phyloP scores from a whole-genome alignment of 73 alveolate genomes.

The Blepharisma stoltei region DNA sequence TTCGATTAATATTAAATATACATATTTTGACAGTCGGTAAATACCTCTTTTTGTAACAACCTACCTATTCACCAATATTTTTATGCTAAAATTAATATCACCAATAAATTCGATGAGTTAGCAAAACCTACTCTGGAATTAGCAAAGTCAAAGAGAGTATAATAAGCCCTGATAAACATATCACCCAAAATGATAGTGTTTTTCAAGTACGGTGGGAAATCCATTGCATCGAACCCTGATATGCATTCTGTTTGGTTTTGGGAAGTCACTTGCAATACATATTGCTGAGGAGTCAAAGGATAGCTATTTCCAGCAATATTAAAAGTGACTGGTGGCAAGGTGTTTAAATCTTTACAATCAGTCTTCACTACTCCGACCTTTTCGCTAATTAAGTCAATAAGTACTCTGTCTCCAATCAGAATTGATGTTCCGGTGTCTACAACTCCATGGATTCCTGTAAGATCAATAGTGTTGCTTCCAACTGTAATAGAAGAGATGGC shows the following conservation, averaged over 20 bases:
- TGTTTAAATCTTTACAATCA: constrained; percentile 49
- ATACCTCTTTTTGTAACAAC: no score
- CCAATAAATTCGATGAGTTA: no score
- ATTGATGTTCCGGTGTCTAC: constrained; percentile 64
- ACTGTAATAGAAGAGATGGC: constrained; percentile 40
- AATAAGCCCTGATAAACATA: constrained; percentile 63
- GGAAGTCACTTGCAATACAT: constrained; percentile 48
- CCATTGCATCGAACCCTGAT: constrained; percentile 46
- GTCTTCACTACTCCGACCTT: constrained; percentile 48
- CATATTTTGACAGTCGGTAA: no score
- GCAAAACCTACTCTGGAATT: no score
- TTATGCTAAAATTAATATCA: no score
- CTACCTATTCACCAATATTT: no score
- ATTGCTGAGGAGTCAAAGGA: constrained; percentile 54
- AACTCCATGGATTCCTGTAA: constrained; percentile 43
- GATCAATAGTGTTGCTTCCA: constrained; percentile 37
- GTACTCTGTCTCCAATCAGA: constrained; percentile 42
- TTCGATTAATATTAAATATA: no score
- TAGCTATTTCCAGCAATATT: constrained; percentile 46
- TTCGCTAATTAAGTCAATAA: constrained; percentile 52
- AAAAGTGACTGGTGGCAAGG: constrained; percentile 53
- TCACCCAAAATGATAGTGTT: constrained; percentile 70
- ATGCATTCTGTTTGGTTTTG: constrained; percentile 46
- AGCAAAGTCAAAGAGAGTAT: constrained; percentile 36
- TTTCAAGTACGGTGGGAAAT: constrained; percentile 56